phyloP scores from a whole-genome alignment of 805 yeast genomes.

The Cyberlindnera japonica region DNA sequence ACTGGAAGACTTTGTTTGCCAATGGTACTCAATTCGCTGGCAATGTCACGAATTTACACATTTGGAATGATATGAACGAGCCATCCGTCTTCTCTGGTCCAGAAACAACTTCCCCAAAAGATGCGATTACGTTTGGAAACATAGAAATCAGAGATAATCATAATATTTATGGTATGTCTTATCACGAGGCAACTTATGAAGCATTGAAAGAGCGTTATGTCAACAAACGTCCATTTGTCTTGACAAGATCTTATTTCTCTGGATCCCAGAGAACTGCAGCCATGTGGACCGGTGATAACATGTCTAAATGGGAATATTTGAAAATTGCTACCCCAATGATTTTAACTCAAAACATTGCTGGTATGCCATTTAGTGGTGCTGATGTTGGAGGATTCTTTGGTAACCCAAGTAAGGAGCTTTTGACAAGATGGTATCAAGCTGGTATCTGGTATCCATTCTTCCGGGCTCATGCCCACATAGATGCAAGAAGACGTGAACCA shows the following conservation, averaged over 20 bases:
- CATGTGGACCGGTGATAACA: constrained; percentile 98
- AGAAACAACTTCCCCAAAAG: constrained; percentile 86
- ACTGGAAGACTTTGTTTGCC: constrained; percentile 57
- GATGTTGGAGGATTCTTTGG: constrained; percentile 98
- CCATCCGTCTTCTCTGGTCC: constrained; percentile 95
- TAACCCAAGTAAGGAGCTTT: constrained; percentile 74
- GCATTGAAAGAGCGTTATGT: constrained; percentile 53
- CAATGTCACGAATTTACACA: constrained; percentile 58
- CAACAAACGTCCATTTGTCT: constrained; percentile 72
- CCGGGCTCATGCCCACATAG: constrained; percentile 95
- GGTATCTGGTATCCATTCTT: constrained; percentile 97
- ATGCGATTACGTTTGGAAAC: constrained; percentile 68
- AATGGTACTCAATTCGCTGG: constrained; percentile 46
- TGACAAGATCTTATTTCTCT: constrained; percentile 82
- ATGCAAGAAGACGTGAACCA: constrained; percentile 89
- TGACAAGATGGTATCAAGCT: constrained; percentile 92
- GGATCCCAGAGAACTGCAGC: constrained; percentile 93
- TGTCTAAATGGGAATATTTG: constrained; percentile 88
- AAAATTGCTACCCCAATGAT: constrained; percentile 82
- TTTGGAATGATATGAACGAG: constrained; percentile 99
- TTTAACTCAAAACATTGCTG: constrained; percentile 73
- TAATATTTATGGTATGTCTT: constrained; percentile 76
- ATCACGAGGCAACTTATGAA: constrained; percentile 74
- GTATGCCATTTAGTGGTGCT: constrained; percentile 92
- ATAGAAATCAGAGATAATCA: constrained; percentile 93